These are phyloP conservation scores for Tubosaeta sp. DNA, from an alignment of 768 basidiomycete species.

Conservation along the genomic window DNA sequence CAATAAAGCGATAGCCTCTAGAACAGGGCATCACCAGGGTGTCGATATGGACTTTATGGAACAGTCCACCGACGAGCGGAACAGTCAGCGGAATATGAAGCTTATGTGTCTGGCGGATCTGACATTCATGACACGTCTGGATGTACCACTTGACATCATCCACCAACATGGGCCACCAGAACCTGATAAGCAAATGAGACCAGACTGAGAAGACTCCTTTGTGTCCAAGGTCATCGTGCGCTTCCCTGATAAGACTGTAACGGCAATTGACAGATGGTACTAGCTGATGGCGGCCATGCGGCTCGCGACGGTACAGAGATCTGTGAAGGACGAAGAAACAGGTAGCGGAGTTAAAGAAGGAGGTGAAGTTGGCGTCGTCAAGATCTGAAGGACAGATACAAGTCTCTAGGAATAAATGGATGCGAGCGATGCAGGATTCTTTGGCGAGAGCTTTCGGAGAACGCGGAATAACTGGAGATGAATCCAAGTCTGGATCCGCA, in stretches of 20 bases:
- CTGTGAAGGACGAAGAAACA: not conserved
- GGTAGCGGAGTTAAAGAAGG: not conserved
- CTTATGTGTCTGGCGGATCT: conserved; percentile 24
- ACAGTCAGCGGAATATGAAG: conserved; percentile 13
- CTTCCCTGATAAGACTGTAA: not conserved
- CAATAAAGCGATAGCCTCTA: conserved; percentile 12
- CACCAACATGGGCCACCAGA: not conserved
- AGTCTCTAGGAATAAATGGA: not conserved
- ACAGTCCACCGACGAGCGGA: conserved; percentile 2
- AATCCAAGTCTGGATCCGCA: not conserved
- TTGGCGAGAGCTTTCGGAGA: not conserved
- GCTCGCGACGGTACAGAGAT: not conserved
- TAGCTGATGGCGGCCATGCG: not conserved
- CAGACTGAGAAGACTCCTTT: not conserved
- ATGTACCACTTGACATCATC: conserved; percentile 27
- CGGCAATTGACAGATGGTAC: not conserved
- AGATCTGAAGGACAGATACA: not conserved
- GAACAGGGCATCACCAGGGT: conserved; percentile 1
- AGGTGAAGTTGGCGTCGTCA: not conserved
- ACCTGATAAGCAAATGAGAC: not conserved
- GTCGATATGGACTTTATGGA: conserved; percentile 6
- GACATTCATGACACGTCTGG: conserved; percentile 32
- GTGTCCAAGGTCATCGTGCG: not conserved
- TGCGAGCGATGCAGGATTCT: not conserved
- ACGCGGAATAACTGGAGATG: not conserved